Base-by-base conservation (phyloP, 805 yeast species). In the Saccharomycopsis synnaedendra region DNA sequence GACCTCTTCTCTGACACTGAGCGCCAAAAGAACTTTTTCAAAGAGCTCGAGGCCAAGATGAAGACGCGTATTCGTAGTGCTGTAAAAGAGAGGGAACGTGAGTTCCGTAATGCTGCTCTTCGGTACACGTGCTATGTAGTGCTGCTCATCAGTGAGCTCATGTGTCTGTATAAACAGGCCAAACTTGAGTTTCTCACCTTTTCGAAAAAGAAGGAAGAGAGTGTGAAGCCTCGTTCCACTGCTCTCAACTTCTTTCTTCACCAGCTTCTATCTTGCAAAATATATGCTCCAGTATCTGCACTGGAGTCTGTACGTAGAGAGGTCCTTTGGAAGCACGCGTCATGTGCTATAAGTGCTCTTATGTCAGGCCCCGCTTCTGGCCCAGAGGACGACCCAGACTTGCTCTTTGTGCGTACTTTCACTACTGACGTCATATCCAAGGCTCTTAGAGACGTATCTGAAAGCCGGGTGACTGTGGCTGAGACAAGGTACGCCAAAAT, bases 141-240 rank as follows among this genome's bases (percentile, higher is more conserved):
- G 38, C 85, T 80, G 54, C 64, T 77, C 0, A 62, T 88, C 38
- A 72, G 80, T 0, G 97, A 89, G 55, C 64, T 87, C 5, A 62
- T 89, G 5, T 75, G 80, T 1, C 84, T 96, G 1, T 89, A 88
- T 60, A 82, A 80, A 52, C 81, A 80, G 52, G 76, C 88, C 44
- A 89, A 89, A 60, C 71, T 84, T 44, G 96, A 88, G 56, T 83
- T 89, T 57, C 65, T 88, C 48, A 80, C 90, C 0, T 89, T 76
- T 55, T 78, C 90, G 1, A 82, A 80, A 67, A 78, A 80, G 59
- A 45, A 60, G 50, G 51, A 47, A 57, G 49, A 53, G 35, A 10
- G 44, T 49, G 3, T 42, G 1, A 85, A 80, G 57, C 94, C 95
- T 2, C 71, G 90, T 32, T 70, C 86, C 0, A 82, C 94, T 0